phyloP scores from a whole-genome alignment of 176 grass and related monocot species.

The Echinochloa phyllopogon region DNA sequence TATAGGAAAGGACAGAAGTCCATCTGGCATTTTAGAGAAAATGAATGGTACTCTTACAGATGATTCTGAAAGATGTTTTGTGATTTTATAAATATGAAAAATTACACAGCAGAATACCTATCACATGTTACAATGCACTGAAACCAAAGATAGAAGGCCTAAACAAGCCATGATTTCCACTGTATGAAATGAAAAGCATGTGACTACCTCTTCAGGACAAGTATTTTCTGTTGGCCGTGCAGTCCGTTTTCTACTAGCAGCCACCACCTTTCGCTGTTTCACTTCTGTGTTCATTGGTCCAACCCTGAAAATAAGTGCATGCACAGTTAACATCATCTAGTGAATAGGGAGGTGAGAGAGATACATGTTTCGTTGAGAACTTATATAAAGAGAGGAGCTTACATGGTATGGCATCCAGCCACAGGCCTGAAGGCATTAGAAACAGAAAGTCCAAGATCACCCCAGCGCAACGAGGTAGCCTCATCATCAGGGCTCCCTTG shows the following conservation, averaged over 20 bases:
- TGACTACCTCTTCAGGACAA: slow-evolving; percentile 78
- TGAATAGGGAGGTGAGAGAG: background rate
- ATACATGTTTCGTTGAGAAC: background rate
- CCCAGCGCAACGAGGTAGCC: slow-evolving; percentile 57
- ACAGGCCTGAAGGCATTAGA: slow-evolving; percentile 70
- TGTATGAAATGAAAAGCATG: slow-evolving; percentile 18
- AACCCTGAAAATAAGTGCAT: slow-evolving; percentile 56
- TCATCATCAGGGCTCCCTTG: slow-evolving; percentile 50
- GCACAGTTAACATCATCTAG: slow-evolving; percentile 6
- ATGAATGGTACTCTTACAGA: background rate
- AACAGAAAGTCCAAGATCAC: slow-evolving; percentile 57
- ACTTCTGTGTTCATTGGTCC: slow-evolving; percentile 91
- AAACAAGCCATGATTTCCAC: slow-evolving; percentile 26
- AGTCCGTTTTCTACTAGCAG: slow-evolving; percentile 55
- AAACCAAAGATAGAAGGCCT: background rate
- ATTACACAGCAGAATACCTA: background rate
- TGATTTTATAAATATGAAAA: slow-evolving; percentile 7
- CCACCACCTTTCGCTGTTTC: slow-evolving; percentile 58
- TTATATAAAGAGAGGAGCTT: slow-evolving; percentile 21
- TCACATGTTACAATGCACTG: background rate
- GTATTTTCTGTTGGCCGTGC: slow-evolving; percentile 72
- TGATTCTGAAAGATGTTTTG: background rate
- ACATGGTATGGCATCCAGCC: slow-evolving; percentile 87
- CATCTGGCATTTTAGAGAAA: background rate
- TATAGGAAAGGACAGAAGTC: background rate